A percentile compares a stretch with the other conserved stretches of the same genome.
Conservation (phyloP, 345 rosid genomes). For the Brassica rapa region DNA sequence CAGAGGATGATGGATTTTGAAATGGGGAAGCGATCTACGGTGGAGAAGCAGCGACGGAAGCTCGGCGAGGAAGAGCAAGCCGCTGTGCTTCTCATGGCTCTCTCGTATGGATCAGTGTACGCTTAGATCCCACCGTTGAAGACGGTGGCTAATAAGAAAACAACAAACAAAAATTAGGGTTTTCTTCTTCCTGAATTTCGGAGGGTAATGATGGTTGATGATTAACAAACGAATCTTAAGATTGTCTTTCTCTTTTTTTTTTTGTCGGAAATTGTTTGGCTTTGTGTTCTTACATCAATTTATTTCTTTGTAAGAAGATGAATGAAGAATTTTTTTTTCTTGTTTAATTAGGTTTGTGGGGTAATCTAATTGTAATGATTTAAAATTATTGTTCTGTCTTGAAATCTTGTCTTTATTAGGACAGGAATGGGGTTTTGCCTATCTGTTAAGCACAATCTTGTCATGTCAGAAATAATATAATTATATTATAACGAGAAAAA, state of each 20-base stretch:
- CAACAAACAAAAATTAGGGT: no score
- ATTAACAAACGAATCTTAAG: neutral
- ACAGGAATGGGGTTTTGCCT: constrained; percentile 21
- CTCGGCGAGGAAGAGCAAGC: constrained; percentile 82
- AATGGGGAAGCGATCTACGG: neutral
- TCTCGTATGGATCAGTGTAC: constrained; percentile 76
- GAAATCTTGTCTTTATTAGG: constrained; percentile 19
- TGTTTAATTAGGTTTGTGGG: no score
- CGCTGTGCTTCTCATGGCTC: constrained; percentile 81
- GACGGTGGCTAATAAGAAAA: neutral
- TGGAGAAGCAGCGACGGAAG: constrained; percentile 46
- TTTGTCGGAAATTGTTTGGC: neutral
- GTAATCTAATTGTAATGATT: no score
- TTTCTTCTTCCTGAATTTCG: no score
- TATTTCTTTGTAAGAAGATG: no score
- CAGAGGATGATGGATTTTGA: constrained; percentile 34
- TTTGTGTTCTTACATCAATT: neutral
- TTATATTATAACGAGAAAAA: neutral
- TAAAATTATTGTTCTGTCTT: constrained; percentile 3
- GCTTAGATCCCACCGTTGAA: constrained; percentile 13
- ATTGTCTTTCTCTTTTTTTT: neutral
- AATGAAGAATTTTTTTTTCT: no score
- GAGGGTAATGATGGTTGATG: neutral
- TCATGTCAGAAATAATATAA: neutral
- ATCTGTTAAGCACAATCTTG: constrained; percentile 27